These are phyloP conservation scores for Cyberlindnera misumaiensis DNA, from an alignment of 805 yeast species.

Conservation along the genomic window DNA sequence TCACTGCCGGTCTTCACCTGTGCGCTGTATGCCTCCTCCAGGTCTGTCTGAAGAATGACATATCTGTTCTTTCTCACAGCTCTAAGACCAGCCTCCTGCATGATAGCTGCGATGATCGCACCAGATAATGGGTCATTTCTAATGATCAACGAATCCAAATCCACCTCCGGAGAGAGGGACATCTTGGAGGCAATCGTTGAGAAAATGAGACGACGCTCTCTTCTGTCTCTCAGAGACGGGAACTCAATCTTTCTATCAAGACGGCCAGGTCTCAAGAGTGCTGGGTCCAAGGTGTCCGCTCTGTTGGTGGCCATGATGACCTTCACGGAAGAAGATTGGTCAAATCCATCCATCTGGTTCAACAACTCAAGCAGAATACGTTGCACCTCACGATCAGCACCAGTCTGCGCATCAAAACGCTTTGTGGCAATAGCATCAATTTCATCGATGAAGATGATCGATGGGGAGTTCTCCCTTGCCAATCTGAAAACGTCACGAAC, in stretches of 20 bases:
- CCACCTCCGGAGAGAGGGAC: slow-evolving; percentile 98
- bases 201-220: slow-evolving; percentile 95
- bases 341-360: slow-evolving; percentile 99
- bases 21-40: slow-evolving; percentile 95
- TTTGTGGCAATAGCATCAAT: slow-evolving; percentile 98
- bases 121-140: slow-evolving; percentile 97
- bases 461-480: slow-evolving; percentile 96
- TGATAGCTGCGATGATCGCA: slow-evolving; percentile 95
- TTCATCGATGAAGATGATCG: slow-evolving; percentile 96
- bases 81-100: slow-evolving; percentile 99
- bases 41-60: slow-evolving; percentile 90
- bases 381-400: slow-evolving; percentile 99
- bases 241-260: slow-evolving; percentile 97
- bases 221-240: slow-evolving; percentile 91
- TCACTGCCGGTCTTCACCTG: slow-evolving; percentile 96
- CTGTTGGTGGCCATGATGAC: slow-evolving; percentile 99
- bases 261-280: slow-evolving; percentile 96
- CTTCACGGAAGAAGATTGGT: slow-evolving; percentile 89
- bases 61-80: slow-evolving; percentile 98
- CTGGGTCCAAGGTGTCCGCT: slow-evolving; percentile 99
- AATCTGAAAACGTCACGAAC: slow-evolving; percentile 96
- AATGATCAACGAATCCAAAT: slow-evolving; percentile 86
- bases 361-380: slow-evolving; percentile 91
- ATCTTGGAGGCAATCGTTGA: slow-evolving; percentile 93
- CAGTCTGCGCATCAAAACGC: slow-evolving; percentile 98